Conservation (phyloP, 129 eudicot species). For the Calendula officinalis region DNA sequence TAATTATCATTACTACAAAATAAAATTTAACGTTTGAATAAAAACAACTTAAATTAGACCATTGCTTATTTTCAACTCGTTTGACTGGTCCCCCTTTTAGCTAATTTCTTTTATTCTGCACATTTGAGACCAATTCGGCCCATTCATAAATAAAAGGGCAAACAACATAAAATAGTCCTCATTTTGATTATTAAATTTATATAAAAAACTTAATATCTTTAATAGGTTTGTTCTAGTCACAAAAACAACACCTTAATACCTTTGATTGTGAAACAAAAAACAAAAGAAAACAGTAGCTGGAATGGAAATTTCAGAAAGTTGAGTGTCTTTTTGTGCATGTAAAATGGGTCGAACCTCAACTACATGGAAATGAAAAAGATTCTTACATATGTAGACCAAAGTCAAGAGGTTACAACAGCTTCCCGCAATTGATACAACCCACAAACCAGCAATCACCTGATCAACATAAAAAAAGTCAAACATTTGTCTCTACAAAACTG, state of each 20-base stretch:
- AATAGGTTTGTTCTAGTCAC: too few relatives aligned
- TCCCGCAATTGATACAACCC: constrained; percentile 74
- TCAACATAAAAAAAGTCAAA: constrained; percentile 3
- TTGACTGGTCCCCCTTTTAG: not conserved
- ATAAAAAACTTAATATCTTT: too few relatives aligned
- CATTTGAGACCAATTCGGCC: not conserved
- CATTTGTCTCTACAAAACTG: not conserved
- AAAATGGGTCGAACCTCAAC: not conserved
- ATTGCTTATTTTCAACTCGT: not conserved
- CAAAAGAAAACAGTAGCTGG: too few relatives aligned
- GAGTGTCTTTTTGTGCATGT: too few relatives aligned
- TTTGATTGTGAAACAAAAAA: too few relatives aligned
- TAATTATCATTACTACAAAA: not conserved
- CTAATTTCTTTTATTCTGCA: not conserved
- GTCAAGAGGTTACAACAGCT: constrained; percentile 64
- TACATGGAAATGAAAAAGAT: not conserved
- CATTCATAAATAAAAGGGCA: not conserved
- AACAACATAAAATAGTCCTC: too few relatives aligned
- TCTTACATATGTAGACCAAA: constrained; percentile 65
- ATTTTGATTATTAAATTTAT: too few relatives aligned
- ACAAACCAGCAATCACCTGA: constrained; percentile 79
- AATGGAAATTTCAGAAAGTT: too few relatives aligned
- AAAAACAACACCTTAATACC: too few relatives aligned
- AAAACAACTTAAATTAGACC: not conserved
- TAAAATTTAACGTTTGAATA: not conserved